Base-by-base conservation (phyloP, 1,139 yeast species). In the Yamadazyma conglobata region DNA sequence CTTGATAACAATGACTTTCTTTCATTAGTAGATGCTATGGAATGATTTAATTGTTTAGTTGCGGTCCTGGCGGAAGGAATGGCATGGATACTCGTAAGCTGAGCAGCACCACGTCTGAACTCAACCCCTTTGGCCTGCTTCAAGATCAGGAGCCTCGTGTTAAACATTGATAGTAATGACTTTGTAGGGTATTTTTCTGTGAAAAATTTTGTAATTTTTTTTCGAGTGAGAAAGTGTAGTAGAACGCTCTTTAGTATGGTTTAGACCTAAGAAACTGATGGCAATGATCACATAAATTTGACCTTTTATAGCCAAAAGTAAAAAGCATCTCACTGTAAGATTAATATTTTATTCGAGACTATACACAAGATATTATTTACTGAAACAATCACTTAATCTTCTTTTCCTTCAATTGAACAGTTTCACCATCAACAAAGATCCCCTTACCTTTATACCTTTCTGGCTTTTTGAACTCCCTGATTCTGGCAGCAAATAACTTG, bases 371-470 rank as follows among this genome's bases (percentile, higher is more conserved):
- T 19, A 23, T 15, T 6, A 15, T 16, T 10, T 17, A 22, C 20
- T 21, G 27, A 26, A 22, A 22, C 24, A 25, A 13, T 21, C 71
- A 89, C 78, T 89, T 91, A 56, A 88, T 84, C 73, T 88, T 89
- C 74, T 85, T 85, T 47, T 83, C 88, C 73, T 91, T 91, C 56
- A 89, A 71, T 56, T 78, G 82, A 56, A 91, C 82, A 32, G 94
- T 88, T 63, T 91, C 97, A 50, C 79, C 83, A 58, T 89, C 86
- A 33, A 93, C 83, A 54, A 83, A 93, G 33, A 93, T 84, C 51
- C 99, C 99, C 60, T 93, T 93, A 54, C 98, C 98, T 63, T 93
- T 93, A 60, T 93, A 93, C 23, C 97, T 96, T 62, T 93, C 99
- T 23, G 99, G 99, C 40, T 94, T 94, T 58, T 87, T 85, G 67